Conservation (phyloP, 495 filamentous ascomycete species). For the Penicillium silybi region DNA sequence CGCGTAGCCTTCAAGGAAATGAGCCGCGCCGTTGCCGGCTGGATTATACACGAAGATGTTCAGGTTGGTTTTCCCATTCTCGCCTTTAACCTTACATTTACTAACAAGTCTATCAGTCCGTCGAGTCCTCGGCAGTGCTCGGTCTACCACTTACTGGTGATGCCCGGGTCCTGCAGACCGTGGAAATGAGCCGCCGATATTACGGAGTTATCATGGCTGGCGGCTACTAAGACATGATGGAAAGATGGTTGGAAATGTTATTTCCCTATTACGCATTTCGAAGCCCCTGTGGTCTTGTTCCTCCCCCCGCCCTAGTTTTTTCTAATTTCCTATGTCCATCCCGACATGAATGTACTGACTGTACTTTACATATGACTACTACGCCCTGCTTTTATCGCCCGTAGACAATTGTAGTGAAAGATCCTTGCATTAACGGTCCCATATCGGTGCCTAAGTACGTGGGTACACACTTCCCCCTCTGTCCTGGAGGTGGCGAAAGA, state of each 20-base stretch:
- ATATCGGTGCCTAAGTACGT: too few species aligned
- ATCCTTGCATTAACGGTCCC: too few species aligned
- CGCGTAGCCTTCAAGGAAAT: constrained; percentile 73
- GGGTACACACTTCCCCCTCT: too few species aligned
- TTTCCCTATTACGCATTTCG: background rate
- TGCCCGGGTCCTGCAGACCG: constrained; percentile 60
- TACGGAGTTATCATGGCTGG: constrained; percentile 54
- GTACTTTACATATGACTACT: constrained; percentile 6
- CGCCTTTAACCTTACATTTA: constrained; percentile 6
- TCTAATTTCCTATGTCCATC: background rate
- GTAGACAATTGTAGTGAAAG: background rate
- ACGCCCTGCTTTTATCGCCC: background rate
- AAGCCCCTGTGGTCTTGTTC: background rate
- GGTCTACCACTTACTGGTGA: constrained; percentile 70
- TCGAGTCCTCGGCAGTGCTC: constrained; percentile 49
- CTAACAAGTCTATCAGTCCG: constrained; percentile 24
- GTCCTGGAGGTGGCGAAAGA: too few species aligned
- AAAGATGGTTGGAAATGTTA: constrained; percentile 1
- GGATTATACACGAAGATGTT: constrained; percentile 56
- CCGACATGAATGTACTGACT: constrained; percentile 13
- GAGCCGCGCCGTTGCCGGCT: constrained; percentile 53
- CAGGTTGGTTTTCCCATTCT: constrained; percentile 47
- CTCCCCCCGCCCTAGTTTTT: background rate
- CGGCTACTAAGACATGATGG: constrained; percentile 26
- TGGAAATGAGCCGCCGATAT: constrained; percentile 65